phyloP scores from a whole-genome alignment of 805 yeast genomes.

The Myxozyma geophila region DNA sequence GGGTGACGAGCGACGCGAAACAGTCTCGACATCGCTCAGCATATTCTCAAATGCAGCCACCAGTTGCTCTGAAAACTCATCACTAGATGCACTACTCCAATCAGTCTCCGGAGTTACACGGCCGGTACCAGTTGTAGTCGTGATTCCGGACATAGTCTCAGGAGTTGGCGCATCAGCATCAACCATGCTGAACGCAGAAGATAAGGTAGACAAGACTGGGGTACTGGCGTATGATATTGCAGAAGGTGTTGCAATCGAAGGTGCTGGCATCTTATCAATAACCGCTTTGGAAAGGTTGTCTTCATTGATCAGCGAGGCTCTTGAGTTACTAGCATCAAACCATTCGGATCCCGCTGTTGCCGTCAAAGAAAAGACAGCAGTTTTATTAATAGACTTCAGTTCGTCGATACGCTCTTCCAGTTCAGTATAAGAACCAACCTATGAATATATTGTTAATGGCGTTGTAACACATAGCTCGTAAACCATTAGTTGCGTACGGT shows the following conservation, averaged over 20 bases:
- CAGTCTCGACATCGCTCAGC: conserved; percentile 21
- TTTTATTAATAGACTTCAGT: conserved; percentile 4
- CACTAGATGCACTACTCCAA: background rate
- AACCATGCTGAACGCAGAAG: background rate
- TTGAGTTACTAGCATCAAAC: conserved; percentile 1
- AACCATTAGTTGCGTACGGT: conserved; percentile 14
- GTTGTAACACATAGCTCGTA: background rate
- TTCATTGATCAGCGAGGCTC: background rate
- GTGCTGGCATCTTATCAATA: background rate
- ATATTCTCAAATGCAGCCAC: conserved; percentile 24
- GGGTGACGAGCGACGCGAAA: conserved; percentile 16
- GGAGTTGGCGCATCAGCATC: conserved; percentile 6
- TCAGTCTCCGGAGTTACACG: conserved; percentile 4
- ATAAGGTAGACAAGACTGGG: background rate
- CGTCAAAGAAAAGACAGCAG: conserved; percentile 20
- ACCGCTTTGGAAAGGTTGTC: background rate
- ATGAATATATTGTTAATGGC: background rate
- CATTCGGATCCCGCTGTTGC: conserved; percentile 24
- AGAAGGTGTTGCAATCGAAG: background rate
- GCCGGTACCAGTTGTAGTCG: conserved; percentile 7
- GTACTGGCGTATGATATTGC: background rate
- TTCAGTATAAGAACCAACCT: conserved; percentile 27
- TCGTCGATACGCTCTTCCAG: conserved; percentile 24
- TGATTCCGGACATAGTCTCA: background rate
- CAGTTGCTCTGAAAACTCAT: conserved; percentile 22